Base-by-base conservation (phyloP, 495 filamentous ascomycete species). In the Parathielavia hyrcaniae region DNA sequence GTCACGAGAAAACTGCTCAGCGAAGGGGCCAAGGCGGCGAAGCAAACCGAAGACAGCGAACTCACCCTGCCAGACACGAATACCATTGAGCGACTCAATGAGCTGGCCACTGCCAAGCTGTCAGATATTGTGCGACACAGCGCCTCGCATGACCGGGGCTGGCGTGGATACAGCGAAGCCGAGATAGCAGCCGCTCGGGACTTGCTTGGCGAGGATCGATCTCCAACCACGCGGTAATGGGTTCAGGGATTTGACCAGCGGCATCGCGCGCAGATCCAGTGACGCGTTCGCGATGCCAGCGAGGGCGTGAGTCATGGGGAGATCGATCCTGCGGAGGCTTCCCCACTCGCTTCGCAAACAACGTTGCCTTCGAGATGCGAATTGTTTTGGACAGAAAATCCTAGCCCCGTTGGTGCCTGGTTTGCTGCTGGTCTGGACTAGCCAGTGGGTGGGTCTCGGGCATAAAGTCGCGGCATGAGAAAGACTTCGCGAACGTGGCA, bases 141-240 rank as follows among this genome's bases (percentile, higher is more conserved):
- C 50, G 75, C 76, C 10, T 73, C 78, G 39, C 76, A 77, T 40
- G 84, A 87, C 57, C 77, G 75, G 59, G 85, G 83, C 5, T 89
- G 86, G 85, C 73, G 77, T 68, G 87, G 86, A 36, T 90, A 87
- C 68, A 83, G 84, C 49, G 75, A 82, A 63, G 81, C 81, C 11
- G 91, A 96, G 68, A 67, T 96, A 34, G 82, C 84, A 67, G 90
- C 90, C 11, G 89, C 89, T 50, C 82, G 82, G 65, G 84, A 84
- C 60, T 71, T 95, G 59, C 73, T 97, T 34, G 79, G 86, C 39
- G 60, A 67, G 48, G 66, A 69, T 39, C 62, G 69, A 38, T 57
- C 61, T 16, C 41, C 61, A 38, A 55, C 59, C 65, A 65, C 70
- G 71, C 63, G 74, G 63, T 77, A 61, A 69, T 53, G 59, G 23